Percentiles rank a stretch among this genome's conserved stretches.
phyloP scores from a whole-genome alignment of 2,329 filamentous ascomycete genomes.

The Coniochaeta hoffmannii region DNA sequence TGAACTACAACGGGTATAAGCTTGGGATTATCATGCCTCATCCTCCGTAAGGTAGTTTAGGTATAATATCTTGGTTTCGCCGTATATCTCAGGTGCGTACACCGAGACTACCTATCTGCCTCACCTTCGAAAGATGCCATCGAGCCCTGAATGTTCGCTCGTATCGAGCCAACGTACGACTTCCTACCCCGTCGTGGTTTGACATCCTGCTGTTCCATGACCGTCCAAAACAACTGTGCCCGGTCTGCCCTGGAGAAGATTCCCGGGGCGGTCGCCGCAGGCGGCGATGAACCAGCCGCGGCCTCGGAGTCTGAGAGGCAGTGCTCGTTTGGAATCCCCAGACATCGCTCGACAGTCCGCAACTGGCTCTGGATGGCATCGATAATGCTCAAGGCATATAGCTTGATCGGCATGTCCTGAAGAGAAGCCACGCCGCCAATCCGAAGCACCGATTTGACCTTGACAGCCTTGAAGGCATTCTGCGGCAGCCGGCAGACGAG shows the following conservation, averaged over 20 bases:
- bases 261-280: constrained; percentile 8
- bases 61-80: neutral
- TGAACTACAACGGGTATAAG: too few relatives aligned
- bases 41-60: neutral
- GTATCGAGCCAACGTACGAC: constrained; percentile 15
- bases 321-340: constrained; percentile 14
- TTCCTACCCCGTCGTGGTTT: constrained; percentile 11
- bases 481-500: constrained; percentile 10
- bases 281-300: constrained; percentile 8
- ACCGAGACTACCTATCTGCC: constrained; percentile 7
- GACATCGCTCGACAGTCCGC: constrained; percentile 11
- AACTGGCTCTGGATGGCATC: constrained; percentile 14
- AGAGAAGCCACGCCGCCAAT: constrained; percentile 15
- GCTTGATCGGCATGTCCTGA: constrained; percentile 16
- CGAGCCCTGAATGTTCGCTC: constrained; percentile 13
- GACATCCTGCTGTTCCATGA: constrained; percentile 15
- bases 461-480: constrained; percentile 10
- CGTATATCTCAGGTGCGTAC: neutral
- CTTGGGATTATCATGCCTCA: too few relatives aligned
- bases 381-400: constrained; percentile 13
- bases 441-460: constrained; percentile 16
- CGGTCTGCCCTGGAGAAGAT: constrained; percentile 13
- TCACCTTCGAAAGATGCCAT: constrained; percentile 13
- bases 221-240: constrained; percentile 11
- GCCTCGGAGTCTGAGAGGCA: constrained; percentile 13